Conservation (phyloP, 371 early-diverging fungal genomes). For the Actinomucor elegans region DNA sequence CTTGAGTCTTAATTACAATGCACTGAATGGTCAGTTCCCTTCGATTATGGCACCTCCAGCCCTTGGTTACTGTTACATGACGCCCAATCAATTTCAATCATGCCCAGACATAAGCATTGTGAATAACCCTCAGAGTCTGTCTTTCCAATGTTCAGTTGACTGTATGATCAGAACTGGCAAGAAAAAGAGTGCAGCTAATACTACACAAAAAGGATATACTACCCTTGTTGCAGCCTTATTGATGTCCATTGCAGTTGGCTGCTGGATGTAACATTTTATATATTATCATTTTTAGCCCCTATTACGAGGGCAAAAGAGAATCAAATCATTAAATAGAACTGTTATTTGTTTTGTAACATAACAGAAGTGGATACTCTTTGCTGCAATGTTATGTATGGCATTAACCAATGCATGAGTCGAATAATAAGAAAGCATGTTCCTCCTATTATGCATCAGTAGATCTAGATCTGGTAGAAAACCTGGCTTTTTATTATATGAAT, state of each 20-base stretch:
- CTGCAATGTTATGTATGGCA: no score
- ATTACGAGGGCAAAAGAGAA: no score
- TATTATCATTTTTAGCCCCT: no score
- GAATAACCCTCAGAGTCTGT: slow-evolving; percentile 41
- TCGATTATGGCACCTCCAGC: slow-evolving; percentile 38
- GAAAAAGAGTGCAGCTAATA: slow-evolving; percentile 13
- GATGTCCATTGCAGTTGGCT: background rate
- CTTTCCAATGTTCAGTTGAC: slow-evolving; percentile 56
- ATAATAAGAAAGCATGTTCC: no score
- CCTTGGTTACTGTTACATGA: slow-evolving; percentile 48
- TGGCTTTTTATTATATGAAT: no score
- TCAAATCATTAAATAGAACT: no score
- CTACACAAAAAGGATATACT: background rate
- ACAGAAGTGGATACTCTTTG: no score
- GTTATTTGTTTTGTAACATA: no score
- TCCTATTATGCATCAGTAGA: no score
- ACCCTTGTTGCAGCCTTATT: background rate
- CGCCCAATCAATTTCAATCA: slow-evolving; percentile 52
- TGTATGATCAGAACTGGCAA: slow-evolving; percentile 22
- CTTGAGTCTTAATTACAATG: slow-evolving; percentile 49
- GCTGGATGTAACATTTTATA: background rate
- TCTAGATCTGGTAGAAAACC: no score
- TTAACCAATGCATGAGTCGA: no score
- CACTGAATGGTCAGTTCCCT: slow-evolving; percentile 53
- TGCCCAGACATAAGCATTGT: slow-evolving; percentile 48